phyloP scores from a whole-genome alignment of 2,329 filamentous ascomycete species.

The Clarireedia monteithiana region DNA sequence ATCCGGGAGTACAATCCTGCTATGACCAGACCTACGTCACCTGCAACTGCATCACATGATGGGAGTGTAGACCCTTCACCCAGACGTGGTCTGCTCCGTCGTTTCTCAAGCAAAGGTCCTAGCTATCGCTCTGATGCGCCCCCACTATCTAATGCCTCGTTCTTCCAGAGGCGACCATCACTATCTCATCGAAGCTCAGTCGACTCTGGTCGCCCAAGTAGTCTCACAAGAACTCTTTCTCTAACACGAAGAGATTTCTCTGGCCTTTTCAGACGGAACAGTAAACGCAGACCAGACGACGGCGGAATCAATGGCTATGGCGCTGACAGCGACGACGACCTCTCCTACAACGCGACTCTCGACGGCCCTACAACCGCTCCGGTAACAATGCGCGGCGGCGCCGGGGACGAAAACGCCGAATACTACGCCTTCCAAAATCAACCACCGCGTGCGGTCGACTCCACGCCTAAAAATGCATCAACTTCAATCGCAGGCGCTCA shows the following conservation, averaged over 20 bases:
- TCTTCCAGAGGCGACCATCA: slow-evolving; percentile 39
- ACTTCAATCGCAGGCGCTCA: slow-evolving; percentile 20
- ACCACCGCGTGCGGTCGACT: slow-evolving; percentile 11
- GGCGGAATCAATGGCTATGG: slow-evolving; percentile 50
- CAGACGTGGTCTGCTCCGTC: slow-evolving; percentile 23
- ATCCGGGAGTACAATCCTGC: slow-evolving; percentile 80
- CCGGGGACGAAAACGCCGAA: slow-evolving; percentile 38
- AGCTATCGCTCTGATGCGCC: slow-evolving; percentile 27
- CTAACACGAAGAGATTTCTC: slow-evolving; percentile 46
- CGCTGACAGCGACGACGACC: slow-evolving; percentile 38
- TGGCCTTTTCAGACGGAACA: slow-evolving; percentile 39
- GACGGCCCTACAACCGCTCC: slow-evolving; percentile 9
- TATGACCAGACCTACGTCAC: slow-evolving; percentile 63
- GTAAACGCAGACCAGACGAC: slow-evolving; percentile 34
- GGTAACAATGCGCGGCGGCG: slow-evolving; percentile 31
- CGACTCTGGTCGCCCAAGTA: slow-evolving; percentile 32
- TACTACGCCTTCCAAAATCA: slow-evolving; percentile 37
- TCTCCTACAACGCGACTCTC: slow-evolving; percentile 10
- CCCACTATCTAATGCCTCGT: slow-evolving; percentile 21
- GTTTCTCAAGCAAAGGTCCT: slow-evolving; percentile 27
- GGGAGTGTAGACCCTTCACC: slow-evolving; percentile 33
- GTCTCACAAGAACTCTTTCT: slow-evolving; percentile 50
- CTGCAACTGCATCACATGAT: slow-evolving; percentile 36
- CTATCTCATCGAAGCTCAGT: slow-evolving; percentile 31
- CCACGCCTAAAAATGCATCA: slow-evolving; percentile 15